Percentiles rank a stretch among this genome's conserved stretches.
Evolutionary conservation across 352 stramenopile genomes (phyloP).

Genomic region (Globisporangium cederbergense): DNA sequence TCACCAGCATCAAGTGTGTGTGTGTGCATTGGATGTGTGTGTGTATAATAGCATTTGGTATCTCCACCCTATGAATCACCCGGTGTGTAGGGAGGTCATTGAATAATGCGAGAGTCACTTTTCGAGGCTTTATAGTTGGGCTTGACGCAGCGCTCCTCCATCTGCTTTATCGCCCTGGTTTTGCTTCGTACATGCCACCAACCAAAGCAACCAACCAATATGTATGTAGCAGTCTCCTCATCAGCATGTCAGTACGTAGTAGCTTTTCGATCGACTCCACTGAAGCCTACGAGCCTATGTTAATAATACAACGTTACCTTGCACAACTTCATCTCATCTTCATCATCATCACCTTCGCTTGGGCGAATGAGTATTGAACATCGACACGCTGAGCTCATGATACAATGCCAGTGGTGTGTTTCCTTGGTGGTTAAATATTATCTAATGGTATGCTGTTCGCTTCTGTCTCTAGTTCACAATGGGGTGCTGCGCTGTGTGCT

Average conservation of each 20-base stretch:
- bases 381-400: neutral
- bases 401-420: neutral
- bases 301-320: neutral
- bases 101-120: constrained; percentile 72
- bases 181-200: constrained; percentile 46
- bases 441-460: neutral
- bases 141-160: constrained; percentile 52
- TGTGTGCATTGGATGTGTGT: constrained; percentile 2
- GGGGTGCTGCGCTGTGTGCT: neutral
- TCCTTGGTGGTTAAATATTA: constrained; percentile 4
- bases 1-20: neutral
- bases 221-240: neutral
- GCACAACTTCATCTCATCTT: neutral
- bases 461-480: neutral
- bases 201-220: constrained; percentile 11
- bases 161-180: constrained; percentile 78
- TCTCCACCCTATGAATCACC: constrained; percentile 74
- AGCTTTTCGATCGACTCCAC: neutral
- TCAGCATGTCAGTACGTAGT: constrained; percentile 3
- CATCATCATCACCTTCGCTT: too few species aligned
- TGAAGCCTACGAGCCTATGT: too few species aligned
- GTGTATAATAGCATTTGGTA: constrained; percentile 70
- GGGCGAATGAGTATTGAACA: too few species aligned
- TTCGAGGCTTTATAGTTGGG: constrained; percentile 76
- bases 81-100: constrained; percentile 78